Conservation (phyloP, 441 rosid genomes). For the Metrosideros polymorpha region DNA sequence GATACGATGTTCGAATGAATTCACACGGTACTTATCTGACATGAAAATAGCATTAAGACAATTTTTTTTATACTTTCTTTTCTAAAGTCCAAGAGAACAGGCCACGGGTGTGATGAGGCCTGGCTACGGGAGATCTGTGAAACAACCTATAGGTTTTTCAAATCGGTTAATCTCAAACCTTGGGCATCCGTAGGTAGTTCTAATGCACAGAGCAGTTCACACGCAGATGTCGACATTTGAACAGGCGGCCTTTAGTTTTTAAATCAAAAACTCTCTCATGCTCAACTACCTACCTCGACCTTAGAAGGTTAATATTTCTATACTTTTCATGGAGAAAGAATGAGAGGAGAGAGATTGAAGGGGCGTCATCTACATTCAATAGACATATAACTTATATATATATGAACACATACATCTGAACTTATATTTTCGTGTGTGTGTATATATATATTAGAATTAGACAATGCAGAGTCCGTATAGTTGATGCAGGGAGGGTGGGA, state of each 20-base stretch:
- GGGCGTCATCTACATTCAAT: background rate
- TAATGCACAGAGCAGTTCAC: background rate
- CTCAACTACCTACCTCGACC: background rate
- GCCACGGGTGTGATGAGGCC: background rate
- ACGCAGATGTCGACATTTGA: background rate
- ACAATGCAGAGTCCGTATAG: constrained; percentile 10
- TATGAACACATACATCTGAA: background rate
- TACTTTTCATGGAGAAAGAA: background rate
- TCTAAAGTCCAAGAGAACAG: no score
- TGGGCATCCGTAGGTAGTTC: background rate
- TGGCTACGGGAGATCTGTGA: no score
- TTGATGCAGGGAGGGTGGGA: constrained; percentile 44
- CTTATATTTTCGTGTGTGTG: background rate
- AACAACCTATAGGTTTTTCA: background rate
- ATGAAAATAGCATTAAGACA: no score
- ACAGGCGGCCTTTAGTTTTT: background rate
- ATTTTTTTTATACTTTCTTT: no score
- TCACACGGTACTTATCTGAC: no score
- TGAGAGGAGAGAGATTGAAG: background rate
- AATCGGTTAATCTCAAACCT: background rate
- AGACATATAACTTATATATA: background rate
- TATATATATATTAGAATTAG: background rate
- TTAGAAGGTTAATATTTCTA: background rate
- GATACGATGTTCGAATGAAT: no score
- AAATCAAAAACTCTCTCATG: background rate